These are phyloP conservation scores for Cryphonectria japonica DNA, from an alignment of 2,329 filamentous ascomycete species.

Conservation along the genomic window DNA sequence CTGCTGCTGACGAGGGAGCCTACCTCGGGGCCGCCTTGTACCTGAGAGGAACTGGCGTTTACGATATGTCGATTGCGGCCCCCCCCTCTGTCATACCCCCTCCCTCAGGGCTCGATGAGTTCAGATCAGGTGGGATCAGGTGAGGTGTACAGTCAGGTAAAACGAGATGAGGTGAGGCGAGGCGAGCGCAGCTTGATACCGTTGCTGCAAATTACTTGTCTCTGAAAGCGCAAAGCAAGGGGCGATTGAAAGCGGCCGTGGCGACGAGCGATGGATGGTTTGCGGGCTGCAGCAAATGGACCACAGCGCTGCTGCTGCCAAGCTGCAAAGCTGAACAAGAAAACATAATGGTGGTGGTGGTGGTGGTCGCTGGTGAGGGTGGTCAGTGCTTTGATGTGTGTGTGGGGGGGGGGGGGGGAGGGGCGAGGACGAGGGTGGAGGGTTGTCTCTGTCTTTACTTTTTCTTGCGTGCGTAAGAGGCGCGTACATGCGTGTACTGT, in stretches of 20 bases:
- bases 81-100: no score
- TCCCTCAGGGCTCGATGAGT: not conserved
- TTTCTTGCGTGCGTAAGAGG: not conserved
- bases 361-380: slow-evolving; percentile 8
- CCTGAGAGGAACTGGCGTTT: not conserved
- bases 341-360: not conserved
- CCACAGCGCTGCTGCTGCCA: not conserved
- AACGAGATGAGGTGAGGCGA: slow-evolving; percentile 6
- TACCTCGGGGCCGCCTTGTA: not conserved
- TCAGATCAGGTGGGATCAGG: slow-evolving; percentile 1
- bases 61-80: not conserved
- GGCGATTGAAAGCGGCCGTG: not conserved
- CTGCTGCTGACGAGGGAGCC: not conserved
- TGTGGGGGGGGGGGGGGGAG: not conserved
- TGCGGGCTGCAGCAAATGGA: not conserved
- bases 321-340: slow-evolving; percentile 9
- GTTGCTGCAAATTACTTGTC: not conserved
- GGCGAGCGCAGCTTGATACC: not conserved
- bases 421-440: not conserved
- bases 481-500: not conserved
- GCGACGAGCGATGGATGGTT: not conserved
- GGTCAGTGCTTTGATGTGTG: not conserved
- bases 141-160: not conserved
- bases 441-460: not conserved
- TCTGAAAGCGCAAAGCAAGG: slow-evolving; percentile 8